Evolutionary conservation across 495 filamentous ascomycete species (phyloP), one percentile per base, ranked within the genome.

Genomic region (Neurospora terricola): DNA sequence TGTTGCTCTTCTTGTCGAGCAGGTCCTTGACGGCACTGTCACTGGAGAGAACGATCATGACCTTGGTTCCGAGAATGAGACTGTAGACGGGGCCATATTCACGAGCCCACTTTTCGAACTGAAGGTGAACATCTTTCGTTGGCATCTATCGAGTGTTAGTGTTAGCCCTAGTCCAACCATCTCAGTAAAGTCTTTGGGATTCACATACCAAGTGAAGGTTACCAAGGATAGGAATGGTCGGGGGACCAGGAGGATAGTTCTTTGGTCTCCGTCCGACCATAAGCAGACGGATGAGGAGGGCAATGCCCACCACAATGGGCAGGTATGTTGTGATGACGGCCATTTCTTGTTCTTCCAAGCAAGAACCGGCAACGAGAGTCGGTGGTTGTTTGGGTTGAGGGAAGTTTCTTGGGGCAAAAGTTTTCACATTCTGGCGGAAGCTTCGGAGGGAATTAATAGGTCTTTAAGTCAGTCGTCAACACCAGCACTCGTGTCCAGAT

Each of bases 71-170:
- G 27, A 83, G 78, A 48, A 83, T 83, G 40, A 83, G 75, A 34
- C 77, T 80, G 75, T 82, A 83, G 39, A 83, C 76, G 2, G 81
- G 81, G 39, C 81, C 81, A 72, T 82, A 83, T 62, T 81, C 76
- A n/a, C 77, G 70, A 36, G 78, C 81, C 81, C 81, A 83, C 54
- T 79, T 81, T 69, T 80, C 74, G 68, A 83, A 82, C 42, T 82
- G 81, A 21, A 82, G 73, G 76, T 83, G 78, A 10, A 73, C 74
- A 76, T 82, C 76, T 4, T 59, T 69, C 18, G 36, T 77, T 12
- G 80, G 79, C 75, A 83, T 80, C 75, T 78, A 72, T 7, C 4
- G 27, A 8, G 11, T 14, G 21, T 66, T 36, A 66, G 54, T 14
- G 21, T 66, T 36, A 66, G 54, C 54, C 5, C 34, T 66, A 7